phyloP scores from a whole-genome alignment of 177 flowering plant genomes.

The Vitis hybrid region DNA sequence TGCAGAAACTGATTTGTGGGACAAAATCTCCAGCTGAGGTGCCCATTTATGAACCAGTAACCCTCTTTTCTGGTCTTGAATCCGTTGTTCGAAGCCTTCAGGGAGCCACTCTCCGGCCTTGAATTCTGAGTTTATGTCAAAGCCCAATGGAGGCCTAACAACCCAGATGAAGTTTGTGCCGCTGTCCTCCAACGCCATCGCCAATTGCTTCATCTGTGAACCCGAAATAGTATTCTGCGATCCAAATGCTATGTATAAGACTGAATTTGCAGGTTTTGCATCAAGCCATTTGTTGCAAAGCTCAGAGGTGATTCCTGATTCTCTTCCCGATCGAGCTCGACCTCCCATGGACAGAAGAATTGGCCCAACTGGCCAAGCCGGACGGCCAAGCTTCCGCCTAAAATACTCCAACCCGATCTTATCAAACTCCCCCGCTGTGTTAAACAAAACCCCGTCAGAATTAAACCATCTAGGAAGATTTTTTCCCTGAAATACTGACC shows the following conservation, averaged over 20 bases:
- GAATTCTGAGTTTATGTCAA: slow-evolving; percentile 42
- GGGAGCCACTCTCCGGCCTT: slow-evolving; percentile 46
- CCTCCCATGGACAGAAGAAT: slow-evolving; percentile 13
- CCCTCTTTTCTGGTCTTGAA: slow-evolving; percentile 25
- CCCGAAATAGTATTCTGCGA: slow-evolving; percentile 45
- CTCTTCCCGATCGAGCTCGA: slow-evolving; percentile 11
- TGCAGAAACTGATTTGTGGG: slow-evolving; percentile 32
- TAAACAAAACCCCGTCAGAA: slow-evolving; percentile 34
- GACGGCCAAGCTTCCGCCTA: slow-evolving; percentile 11
- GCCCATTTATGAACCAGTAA: slow-evolving; percentile 50
- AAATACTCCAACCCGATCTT: slow-evolving; percentile 28
- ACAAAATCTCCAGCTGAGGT: slow-evolving; percentile 52
- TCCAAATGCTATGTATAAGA: slow-evolving; percentile 49
- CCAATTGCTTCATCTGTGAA: slow-evolving; percentile 47
- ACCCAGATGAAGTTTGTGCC: slow-evolving; percentile 55
- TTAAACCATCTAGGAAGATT: slow-evolving; percentile 24
- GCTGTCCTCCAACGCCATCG: slow-evolving; percentile 36
- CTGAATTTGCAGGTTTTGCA: slow-evolving; percentile 36
- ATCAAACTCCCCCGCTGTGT: slow-evolving; percentile 40
- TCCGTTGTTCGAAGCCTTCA: slow-evolving; percentile 36
- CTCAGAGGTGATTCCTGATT: slow-evolving; percentile 8
- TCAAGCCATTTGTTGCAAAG: slow-evolving; percentile 37
- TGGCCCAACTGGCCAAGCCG: slow-evolving; percentile 40
- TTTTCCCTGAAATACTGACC: slow-evolving; percentile 20
- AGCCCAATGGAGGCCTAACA: slow-evolving; percentile 48